These are phyloP conservation scores for Hypoxylon subgilvum DNA, from an alignment of 495 filamentous ascomycete species.

Conservation along the genomic window DNA sequence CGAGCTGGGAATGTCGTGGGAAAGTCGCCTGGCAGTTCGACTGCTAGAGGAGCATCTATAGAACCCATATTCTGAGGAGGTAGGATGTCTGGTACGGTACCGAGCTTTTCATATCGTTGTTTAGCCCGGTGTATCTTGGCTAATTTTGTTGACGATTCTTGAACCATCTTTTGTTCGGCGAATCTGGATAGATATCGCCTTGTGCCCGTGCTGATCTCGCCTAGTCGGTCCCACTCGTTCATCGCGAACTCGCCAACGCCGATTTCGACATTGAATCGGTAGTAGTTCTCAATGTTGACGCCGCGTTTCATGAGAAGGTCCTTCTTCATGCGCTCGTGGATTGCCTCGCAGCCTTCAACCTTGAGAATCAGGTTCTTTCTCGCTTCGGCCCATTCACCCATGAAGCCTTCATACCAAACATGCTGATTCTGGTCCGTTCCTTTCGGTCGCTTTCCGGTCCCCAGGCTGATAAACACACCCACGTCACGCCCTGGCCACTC, in stretches of 20 bases:
- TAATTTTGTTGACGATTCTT: slow-evolving; percentile 78
- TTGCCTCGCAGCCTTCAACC: slow-evolving; percentile 93
- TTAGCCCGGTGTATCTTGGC: slow-evolving; percentile 78
- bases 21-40: slow-evolving; percentile 57
- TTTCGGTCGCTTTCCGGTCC: slow-evolving; percentile 85
- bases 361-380: slow-evolving; percentile 80
- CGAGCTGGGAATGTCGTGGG: slow-evolving; percentile 40
- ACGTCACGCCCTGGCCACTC: slow-evolving; percentile 94
- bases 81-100: slow-evolving; percentile 39
- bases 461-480: slow-evolving; percentile 87
- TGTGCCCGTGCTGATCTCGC: slow-evolving; percentile 91
- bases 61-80: slow-evolving; percentile 42
- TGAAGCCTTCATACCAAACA: slow-evolving; percentile 92
- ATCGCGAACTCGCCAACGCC: slow-evolving; percentile 98
- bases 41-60: slow-evolving; percentile 49
- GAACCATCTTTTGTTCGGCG: slow-evolving; percentile 75
- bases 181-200: slow-evolving; percentile 77
- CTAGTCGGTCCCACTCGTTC: slow-evolving; percentile 95
- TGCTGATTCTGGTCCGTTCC: slow-evolving; percentile 70
- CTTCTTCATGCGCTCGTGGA: slow-evolving; percentile 79
- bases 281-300: slow-evolving; percentile 90
- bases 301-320: slow-evolving; percentile 77
- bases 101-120: slow-evolving; percentile 48
- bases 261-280: slow-evolving; percentile 94
- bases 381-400: slow-evolving; percentile 91